These are phyloP conservation scores for Mortierella sp. DNA, from an alignment of 371 early-diverging fungal genomes.

Conservation along the genomic window DNA sequence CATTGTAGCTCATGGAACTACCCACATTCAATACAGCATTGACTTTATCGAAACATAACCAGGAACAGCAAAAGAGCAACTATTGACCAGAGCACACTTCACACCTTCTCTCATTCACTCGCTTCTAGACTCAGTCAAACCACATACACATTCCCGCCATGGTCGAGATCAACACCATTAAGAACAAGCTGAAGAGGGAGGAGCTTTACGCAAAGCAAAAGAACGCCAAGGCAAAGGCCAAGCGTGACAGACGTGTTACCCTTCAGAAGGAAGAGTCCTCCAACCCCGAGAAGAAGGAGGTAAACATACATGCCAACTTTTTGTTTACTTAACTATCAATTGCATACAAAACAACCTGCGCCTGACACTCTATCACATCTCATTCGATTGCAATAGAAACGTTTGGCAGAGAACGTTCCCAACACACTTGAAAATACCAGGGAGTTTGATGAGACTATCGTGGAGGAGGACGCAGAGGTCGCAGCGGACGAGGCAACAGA, in stretches of 20 bases:
- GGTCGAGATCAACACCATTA: slow-evolving; percentile 64
- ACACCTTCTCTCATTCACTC: neutral
- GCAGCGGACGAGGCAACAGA: slow-evolving; percentile 92
- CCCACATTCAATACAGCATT: neutral
- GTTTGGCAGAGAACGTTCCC: slow-evolving; percentile 92
- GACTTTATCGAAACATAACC: neutral
- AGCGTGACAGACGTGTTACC: slow-evolving; percentile 79
- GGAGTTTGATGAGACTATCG: slow-evolving; percentile 95
- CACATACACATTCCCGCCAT: slow-evolving; percentile 13
- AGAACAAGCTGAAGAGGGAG: slow-evolving; percentile 88
- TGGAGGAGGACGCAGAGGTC: slow-evolving; percentile 87
- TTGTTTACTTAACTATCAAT: neutral
- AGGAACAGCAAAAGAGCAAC: neutral
- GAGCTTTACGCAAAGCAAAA: slow-evolving; percentile 83
- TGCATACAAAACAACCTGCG: neutral
- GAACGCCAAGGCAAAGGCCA: slow-evolving; percentile 79
- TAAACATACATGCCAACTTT: slow-evolving; percentile 27
- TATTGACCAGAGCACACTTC: neutral
- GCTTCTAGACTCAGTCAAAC: neutral
- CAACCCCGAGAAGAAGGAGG: slow-evolving; percentile 91
- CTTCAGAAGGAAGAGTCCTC: slow-evolving; percentile 86
- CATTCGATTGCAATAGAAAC: slow-evolving; percentile 68
- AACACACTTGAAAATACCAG: slow-evolving; percentile 94
- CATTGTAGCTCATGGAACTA: neutral
- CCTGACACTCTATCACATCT: neutral